Evolutionary conservation across 139 green algal species (phyloP).

Genomic region (Chlamydomonas incerta): DNA sequence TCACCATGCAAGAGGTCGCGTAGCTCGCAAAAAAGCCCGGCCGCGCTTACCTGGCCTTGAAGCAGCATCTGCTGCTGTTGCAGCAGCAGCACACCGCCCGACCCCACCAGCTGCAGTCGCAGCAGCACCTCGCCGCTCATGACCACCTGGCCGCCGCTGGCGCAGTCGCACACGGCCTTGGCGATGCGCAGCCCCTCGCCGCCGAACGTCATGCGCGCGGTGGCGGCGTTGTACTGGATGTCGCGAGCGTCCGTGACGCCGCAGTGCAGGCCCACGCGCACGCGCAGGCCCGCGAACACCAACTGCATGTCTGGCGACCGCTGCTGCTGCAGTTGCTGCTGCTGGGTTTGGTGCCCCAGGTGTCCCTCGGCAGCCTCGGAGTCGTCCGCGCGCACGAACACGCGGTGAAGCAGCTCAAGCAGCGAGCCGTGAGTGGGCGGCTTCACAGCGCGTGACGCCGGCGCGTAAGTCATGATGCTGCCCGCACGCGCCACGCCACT

Average conservation of each 20-base stretch:
- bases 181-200: slow-evolving; percentile 6
- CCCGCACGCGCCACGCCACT: no score
- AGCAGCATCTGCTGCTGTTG: background rate
- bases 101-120: background rate
- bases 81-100: background rate
- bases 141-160: slow-evolving; percentile 7
- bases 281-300: slow-evolving; percentile 6
- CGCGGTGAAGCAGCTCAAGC: background rate
- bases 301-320: background rate
- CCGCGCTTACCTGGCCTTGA: no score
- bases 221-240: slow-evolving; percentile 9
- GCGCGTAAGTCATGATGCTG: no score
- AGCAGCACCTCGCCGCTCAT: slow-evolving; percentile 24
- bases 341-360: no score
- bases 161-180: slow-evolving; percentile 7
- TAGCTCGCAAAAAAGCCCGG: no score
- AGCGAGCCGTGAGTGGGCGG: background rate
- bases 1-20: no score
- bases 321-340: background rate
- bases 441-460: no score
- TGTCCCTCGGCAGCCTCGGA: background rate
- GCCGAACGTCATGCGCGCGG: background rate
- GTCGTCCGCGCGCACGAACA: background rate
- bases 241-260: background rate
- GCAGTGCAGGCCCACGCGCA: background rate